phyloP scores from a whole-genome alignment of 2,329 filamentous ascomycete genomes.

The Biscogniauxia mediterranea region DNA sequence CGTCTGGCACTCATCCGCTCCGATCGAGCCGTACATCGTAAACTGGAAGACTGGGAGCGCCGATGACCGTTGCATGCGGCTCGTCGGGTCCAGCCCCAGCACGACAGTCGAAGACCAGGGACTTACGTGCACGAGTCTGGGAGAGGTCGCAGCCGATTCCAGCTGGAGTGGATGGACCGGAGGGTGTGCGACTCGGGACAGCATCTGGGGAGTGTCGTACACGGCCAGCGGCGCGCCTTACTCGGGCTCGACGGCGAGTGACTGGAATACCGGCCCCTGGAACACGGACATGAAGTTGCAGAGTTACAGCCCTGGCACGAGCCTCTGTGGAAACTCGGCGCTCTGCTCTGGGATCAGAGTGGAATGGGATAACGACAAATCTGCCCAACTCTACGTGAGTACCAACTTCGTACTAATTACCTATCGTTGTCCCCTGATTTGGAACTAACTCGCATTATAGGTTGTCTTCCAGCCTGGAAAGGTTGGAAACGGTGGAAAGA shows the following conservation, averaged over 20 bases:
- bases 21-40: background rate
- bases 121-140: background rate
- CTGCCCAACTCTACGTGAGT: background rate
- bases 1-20: background rate
- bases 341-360: background rate
- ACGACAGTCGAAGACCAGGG: background rate
- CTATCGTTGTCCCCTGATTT: background rate
- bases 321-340: background rate
- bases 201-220: background rate
- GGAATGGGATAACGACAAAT: background rate
- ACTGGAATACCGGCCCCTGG: constrained; percentile 1
- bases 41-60: background rate
- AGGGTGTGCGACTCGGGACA: background rate
- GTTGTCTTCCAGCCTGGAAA: background rate
- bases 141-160: background rate
- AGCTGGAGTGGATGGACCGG: background rate
- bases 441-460: background rate
- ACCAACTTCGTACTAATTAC: background rate
- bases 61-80: background rate
- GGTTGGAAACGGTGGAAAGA: background rate
- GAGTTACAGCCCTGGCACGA: constrained; percentile 1
- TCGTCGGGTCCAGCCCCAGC: background rate
- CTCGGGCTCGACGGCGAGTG: constrained; percentile 2
- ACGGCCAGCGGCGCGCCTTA: background rate
- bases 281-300: constrained; percentile 3